phyloP scores from a whole-genome alignment of 768 basidiomycete genomes.

The Auricularia cornea region DNA sequence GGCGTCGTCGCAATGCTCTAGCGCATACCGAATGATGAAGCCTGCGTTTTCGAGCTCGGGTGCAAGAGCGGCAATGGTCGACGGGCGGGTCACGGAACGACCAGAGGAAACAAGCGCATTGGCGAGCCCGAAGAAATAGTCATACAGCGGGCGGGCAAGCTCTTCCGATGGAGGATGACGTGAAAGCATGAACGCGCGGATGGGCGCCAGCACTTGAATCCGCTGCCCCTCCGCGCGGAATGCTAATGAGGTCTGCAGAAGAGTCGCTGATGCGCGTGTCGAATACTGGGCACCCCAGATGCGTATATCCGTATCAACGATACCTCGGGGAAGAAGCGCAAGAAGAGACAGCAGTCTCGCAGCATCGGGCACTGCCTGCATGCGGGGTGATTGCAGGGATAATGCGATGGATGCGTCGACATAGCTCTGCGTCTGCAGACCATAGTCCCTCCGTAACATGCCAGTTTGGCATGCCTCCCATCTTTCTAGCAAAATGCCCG shows the following conservation, averaged over 20 bases:
- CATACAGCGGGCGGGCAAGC: too few relatives aligned
- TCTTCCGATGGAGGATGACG: background rate
- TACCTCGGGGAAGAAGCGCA: background rate
- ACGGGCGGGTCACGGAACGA: too few relatives aligned
- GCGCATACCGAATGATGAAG: too few relatives aligned
- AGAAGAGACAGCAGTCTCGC: background rate
- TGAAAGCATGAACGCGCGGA: background rate
- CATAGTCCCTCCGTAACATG: background rate
- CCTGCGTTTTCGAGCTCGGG: too few relatives aligned
- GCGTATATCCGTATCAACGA: conserved; percentile 10
- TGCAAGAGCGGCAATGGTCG: too few relatives aligned
- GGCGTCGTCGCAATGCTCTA: too few relatives aligned
- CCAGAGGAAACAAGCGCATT: too few relatives aligned
- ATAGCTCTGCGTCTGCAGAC: background rate
- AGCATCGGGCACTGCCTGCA: background rate
- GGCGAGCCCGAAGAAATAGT: too few relatives aligned
- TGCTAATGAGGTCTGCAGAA: background rate
- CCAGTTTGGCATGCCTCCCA: background rate
- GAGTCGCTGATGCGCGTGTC: background rate
- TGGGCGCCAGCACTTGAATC: background rate
- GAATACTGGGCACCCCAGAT: conserved; percentile 6
- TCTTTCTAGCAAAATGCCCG: background rate
- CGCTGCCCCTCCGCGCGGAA: background rate
- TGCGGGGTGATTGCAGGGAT: background rate
- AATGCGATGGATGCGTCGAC: background rate